These are phyloP conservation scores for Geotrichum histeridarum DNA, from an alignment of 1,139 yeast genomes.

Conservation along the genomic window DNA sequence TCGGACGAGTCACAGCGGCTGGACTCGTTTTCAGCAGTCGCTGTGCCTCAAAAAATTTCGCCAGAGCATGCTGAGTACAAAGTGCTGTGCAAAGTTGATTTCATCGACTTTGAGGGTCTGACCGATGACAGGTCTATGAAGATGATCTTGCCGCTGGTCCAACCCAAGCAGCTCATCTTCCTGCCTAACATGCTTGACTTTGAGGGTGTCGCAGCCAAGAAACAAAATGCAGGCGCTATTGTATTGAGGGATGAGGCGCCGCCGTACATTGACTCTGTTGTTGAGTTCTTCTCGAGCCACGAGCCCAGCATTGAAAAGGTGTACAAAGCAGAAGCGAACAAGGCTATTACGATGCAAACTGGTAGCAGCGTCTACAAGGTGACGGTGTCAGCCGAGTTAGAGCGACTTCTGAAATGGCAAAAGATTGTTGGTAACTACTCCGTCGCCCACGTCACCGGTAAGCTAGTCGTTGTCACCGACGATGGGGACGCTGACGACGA, in stretches of 20 bases:
- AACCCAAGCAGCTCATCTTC: constrained; percentile 69
- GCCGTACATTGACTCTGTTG: constrained; percentile 7
- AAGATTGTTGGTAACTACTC: constrained; percentile 72
- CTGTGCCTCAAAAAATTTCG: constrained; percentile 51
- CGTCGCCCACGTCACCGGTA: constrained; percentile 79
- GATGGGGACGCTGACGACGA: constrained; percentile 12
- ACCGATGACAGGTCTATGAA: constrained; percentile 80
- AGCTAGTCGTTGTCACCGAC: constrained; percentile 35
- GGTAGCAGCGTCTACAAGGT: constrained; percentile 34
- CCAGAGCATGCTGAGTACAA: constrained; percentile 40
- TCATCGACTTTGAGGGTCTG: constrained; percentile 76
- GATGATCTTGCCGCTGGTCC: constrained; percentile 71
- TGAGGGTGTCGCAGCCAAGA: not conserved
- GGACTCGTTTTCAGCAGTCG: constrained; percentile 46
- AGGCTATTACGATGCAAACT: constrained; percentile 31
- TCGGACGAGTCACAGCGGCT: constrained; percentile 47
- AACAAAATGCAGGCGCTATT: not conserved
- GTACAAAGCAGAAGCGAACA: constrained; percentile 40
- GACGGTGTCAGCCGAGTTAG: constrained; percentile 61
- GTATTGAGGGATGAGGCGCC: not conserved
- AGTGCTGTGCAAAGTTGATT: constrained; percentile 67
- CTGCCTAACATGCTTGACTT: constrained; percentile 25
- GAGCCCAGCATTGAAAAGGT: constrained; percentile 24
- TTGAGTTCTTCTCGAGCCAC: constrained; percentile 18
- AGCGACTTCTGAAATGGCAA: constrained; percentile 74